A percentile compares a stretch with the other conserved stretches of the same genome.
Conservation (phyloP, 495 filamentous ascomycete genomes). For the Xylaria flabelliformis region DNA sequence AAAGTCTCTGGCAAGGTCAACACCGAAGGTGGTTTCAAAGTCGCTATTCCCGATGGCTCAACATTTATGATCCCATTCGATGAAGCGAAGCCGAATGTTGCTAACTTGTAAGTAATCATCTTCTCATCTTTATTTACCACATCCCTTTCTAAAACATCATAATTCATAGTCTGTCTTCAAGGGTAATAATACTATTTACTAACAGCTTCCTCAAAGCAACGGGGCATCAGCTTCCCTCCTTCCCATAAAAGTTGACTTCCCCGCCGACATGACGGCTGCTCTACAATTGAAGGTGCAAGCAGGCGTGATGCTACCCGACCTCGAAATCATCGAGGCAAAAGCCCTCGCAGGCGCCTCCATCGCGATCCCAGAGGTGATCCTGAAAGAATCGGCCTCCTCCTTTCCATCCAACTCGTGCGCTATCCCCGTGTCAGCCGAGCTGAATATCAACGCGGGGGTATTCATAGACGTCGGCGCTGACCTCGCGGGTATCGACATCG, state of each 20-base stretch:
- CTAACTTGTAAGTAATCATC: slow-evolving; percentile 35
- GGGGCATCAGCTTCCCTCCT: slow-evolving; percentile 38
- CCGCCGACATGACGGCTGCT: slow-evolving; percentile 39
- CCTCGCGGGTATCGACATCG: slow-evolving; percentile 29
- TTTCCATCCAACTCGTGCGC: slow-evolving; percentile 29
- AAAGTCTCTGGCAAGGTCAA: slow-evolving; percentile 33
- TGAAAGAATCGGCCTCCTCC: slow-evolving; percentile 31
- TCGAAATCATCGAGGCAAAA: slow-evolving; percentile 34
- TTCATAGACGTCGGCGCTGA: slow-evolving; percentile 40
- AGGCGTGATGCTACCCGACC: slow-evolving; percentile 31
- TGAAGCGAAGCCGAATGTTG: slow-evolving; percentile 27
- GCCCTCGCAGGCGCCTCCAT: slow-evolving; percentile 38
- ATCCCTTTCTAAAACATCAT: not conserved
- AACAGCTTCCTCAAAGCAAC: slow-evolving; percentile 28
- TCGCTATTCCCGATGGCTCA: slow-evolving; percentile 41
- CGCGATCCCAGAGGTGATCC: slow-evolving; percentile 37
- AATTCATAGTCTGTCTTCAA: not conserved
- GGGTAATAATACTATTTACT: not conserved
- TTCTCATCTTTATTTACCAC: not conserved
- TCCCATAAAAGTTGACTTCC: slow-evolving; percentile 33
- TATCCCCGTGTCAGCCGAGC: slow-evolving; percentile 36
- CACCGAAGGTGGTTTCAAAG: slow-evolving; percentile 40
- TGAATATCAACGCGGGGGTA: slow-evolving; percentile 39
- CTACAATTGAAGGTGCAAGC: slow-evolving; percentile 38
- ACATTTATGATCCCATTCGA: slow-evolving; percentile 38